Conservation (phyloP, 2,329 filamentous ascomycete genomes). For the Diaporthe ampelina region DNA sequence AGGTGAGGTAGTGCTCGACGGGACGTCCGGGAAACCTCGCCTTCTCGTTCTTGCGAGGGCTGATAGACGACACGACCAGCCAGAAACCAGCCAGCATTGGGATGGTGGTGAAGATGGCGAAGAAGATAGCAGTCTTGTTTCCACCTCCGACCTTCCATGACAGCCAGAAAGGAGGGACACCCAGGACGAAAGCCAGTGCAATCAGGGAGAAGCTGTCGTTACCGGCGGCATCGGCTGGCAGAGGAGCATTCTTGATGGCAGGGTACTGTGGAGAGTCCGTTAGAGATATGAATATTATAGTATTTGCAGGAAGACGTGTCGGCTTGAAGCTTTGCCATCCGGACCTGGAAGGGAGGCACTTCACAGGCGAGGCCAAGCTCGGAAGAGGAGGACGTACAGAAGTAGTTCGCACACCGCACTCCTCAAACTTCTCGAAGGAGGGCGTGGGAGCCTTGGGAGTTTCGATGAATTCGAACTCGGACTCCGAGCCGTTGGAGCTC, state of each 20-base stretch:
- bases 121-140: constrained; percentile 88
- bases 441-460: constrained; percentile 66
- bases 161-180: constrained; percentile 82
- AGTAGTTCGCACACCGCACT: constrained; percentile 69
- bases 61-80: constrained; percentile 82
- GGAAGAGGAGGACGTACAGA: constrained; percentile 56
- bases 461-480: constrained; percentile 75
- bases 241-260: constrained; percentile 92
- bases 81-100: constrained; percentile 88
- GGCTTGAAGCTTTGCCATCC: background rate
- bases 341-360: background rate
- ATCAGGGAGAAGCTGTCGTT: constrained; percentile 90
- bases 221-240: constrained; percentile 89
- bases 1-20: constrained; percentile 90
- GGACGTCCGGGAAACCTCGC: constrained; percentile 86
- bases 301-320: too few relatives aligned
- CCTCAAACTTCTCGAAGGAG: constrained; percentile 65
- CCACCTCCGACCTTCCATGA: constrained; percentile 89
- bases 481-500: constrained; percentile 63
- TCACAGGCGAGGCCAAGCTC: background rate
- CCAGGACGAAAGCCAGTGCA: constrained; percentile 78
- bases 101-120: constrained; percentile 81
- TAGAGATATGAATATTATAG: constrained; percentile 6
- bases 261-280: constrained; percentile 72
- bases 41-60: constrained; percentile 94